Base-by-base conservation (phyloP, 768 basidiomycete genomes). In the Leccinum longicurvipes region DNA sequence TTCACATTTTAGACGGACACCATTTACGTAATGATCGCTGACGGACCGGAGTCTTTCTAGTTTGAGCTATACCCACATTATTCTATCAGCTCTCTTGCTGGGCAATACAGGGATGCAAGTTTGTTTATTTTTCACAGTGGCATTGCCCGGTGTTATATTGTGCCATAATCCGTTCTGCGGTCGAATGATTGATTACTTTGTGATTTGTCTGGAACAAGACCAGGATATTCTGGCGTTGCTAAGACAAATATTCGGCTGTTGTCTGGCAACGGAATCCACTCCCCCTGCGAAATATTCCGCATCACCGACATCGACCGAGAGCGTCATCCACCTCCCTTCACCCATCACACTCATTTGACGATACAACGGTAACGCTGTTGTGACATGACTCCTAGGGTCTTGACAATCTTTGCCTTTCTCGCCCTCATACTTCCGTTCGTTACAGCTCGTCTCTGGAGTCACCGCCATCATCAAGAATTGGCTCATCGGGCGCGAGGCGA, bases 401-500 rank as follows among this genome's bases (percentile, higher is more conserved):
- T 66, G 60, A 47, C 59, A 71, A 51, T 65, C 73, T 50, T 67
- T 66, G 28, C 66, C 72, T 55, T 72, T 68, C 50, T 72, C 70
- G 29, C 73, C 71, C n/a, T 68, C 73, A 19, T 57, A 19, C 50
- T 77, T 60, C 59, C 67, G 68, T 50, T 79, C 53, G 60, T 70
- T 67, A 51, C 68, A 55, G 63, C 74, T 67, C 58, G 63, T 62
- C 57, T 63, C 67, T 65, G 72, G 73, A 56, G 50, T 53, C 64
- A 60, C 42, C 80, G 74, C 52, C 80, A 82, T 61, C 73, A 77
- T 41, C 39, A 41, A 52, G 78, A 79, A 39, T 61, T 85, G 45
- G 79, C 81, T 15, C 75, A 72, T 47, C 80, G 82, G 23, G 74
- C 76, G 34, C 68, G 72, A 45, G 75, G 75, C 24, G 72, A 78